Evolutionary conservation across 202 grass and related monocot species (phyloP), one percentile per base, ranked within the genome.

Genomic region (Panicum hallii): DNA sequence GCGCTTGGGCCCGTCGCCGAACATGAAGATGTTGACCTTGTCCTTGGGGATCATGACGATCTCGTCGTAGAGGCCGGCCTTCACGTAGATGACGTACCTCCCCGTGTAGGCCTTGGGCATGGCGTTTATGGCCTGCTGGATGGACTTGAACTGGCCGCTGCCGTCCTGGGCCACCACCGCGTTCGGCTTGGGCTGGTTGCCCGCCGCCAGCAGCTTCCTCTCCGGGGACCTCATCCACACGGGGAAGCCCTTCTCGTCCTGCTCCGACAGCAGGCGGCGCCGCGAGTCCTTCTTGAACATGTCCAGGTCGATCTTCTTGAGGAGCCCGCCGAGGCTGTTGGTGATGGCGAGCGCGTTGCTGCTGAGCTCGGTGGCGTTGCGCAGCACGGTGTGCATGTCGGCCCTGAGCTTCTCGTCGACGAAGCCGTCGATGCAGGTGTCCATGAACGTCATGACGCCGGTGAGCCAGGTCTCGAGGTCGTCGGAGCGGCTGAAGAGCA

Each of bases 311-410:
- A 93, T 78, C 61, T 87, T 82, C 85, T 93, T 84, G 23, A 90
- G 50, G 41, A 94, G 77, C 19, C 82, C 67, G 9, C 89, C 86
- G 2, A 94, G 83, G 67, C 75, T 84, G 68, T 87, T 90, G 73
- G 93, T 81, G 82, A 97, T 97, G 79, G 92, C 90, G 36, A 97
- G 90, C 60, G 94, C 90, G 72, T 97, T 97, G 90, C 94, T 97
- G 84, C 87, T 92, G 41, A 97, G 90, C 79, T 94, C 84, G 4
- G 90, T 93, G 48, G 95, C 83, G 67, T 97, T 97, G 53, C 86
- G 90, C 83, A 97, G 88, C 75, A 81, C 87, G 11, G 46, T 36
- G 54, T 87, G 47, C 95, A 98, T 98, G 54, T 86, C 87, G 1
- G 62, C 84, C 45, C 80, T 91, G n/a, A 95, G 76, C 66, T 90